phyloP scores from a whole-genome alignment of 1,284 basidiomycete species.

The Coniferiporia weirii region DNA sequence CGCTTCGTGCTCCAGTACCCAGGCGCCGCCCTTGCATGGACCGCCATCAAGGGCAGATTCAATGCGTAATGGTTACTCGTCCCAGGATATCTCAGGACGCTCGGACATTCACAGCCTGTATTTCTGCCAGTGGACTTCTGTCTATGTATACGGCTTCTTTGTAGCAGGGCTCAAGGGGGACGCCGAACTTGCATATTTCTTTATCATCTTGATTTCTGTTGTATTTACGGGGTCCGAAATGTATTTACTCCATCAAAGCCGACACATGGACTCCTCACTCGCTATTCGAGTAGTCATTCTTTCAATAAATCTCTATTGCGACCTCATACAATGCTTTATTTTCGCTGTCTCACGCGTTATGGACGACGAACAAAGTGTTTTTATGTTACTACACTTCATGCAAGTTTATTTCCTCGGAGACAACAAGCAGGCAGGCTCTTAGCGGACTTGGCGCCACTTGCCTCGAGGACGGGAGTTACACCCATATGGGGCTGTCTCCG shows the following conservation, averaged over 20 bases:
- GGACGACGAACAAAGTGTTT: neutral
- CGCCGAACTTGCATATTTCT: neutral
- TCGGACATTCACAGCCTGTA: neutral
- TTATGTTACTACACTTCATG: neutral
- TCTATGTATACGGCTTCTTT: neutral
- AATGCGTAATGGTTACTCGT: neutral
- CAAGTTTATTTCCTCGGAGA: neutral
- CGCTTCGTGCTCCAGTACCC: conserved; percentile 24
- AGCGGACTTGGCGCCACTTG: neutral
- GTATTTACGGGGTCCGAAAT: neutral
- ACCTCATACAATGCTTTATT: too few relatives aligned
- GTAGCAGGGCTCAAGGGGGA: neutral
- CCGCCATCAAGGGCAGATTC: conserved; percentile 23
- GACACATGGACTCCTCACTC: neutral
- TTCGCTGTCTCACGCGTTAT: too few relatives aligned
- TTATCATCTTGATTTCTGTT: neutral
- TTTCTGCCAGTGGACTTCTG: neutral
- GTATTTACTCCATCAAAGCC: neutral
- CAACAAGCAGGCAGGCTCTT: neutral
- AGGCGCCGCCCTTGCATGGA: conserved; percentile 21
- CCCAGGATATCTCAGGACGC: neutral
- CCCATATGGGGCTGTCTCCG: neutral
- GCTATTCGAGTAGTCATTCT: neutral
- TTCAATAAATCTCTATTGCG: neutral
- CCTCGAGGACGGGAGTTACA: neutral